phyloP scores from a whole-genome alignment of 169 alveolate species.

The Babesia sp. region DNA sequence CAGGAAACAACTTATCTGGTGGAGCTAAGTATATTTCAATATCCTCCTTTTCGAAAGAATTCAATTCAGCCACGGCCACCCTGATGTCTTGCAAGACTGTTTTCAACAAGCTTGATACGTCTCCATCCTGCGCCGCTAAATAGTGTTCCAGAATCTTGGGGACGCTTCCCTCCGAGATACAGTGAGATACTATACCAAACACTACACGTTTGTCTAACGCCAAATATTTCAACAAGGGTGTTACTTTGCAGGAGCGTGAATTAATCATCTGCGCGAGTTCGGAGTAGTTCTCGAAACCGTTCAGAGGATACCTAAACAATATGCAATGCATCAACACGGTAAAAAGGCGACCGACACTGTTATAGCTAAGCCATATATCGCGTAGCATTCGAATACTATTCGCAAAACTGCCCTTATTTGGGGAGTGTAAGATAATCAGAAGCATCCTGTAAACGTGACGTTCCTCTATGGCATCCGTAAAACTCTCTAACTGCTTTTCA shows the following conservation, averaged over 20 bases:
- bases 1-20: constrained; percentile 24
- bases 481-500: not conserved
- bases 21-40: constrained; percentile 40
- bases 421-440: constrained; percentile 4
- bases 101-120: constrained; percentile 1
- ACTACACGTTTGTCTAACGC: not conserved
- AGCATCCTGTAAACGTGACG: constrained; percentile 19
- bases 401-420: not conserved
- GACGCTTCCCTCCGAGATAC: constrained; percentile 19
- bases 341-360: not conserved
- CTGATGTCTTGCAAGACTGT: not conserved
- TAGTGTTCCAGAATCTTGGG: constrained; percentile 21
- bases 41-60: constrained; percentile 38
- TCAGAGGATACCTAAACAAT: not conserved
- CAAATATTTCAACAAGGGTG: not conserved
- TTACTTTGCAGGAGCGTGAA: not conserved
- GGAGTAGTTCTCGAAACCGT: not conserved
- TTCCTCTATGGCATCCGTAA: constrained; percentile 6
- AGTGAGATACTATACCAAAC: not conserved
- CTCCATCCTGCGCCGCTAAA: constrained; percentile 12
- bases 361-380: constrained; percentile 4
- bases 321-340: constrained; percentile 9
- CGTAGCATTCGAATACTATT: constrained; percentile 9
- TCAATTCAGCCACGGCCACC: not conserved
- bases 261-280: not conserved